A percentile compares a stretch with the other conserved stretches of the same genome.
Evolutionary conservation across 192 early-diverging fungal species (phyloP).

Genomic region (Backusella australiensis): DNA sequence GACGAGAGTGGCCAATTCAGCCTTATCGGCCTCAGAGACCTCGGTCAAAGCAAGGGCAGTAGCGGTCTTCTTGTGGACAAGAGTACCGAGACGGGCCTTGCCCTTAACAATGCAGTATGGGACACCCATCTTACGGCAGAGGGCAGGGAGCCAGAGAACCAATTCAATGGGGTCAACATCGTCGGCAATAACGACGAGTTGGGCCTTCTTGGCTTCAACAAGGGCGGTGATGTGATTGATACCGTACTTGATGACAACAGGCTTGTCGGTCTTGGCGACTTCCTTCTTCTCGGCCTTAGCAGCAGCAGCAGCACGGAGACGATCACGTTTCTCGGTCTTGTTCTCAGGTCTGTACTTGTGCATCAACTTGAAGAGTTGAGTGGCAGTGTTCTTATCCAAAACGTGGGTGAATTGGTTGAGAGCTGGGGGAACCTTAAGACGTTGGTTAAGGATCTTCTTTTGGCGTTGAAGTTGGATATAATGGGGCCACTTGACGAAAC

Average conservation of each 20-base stretch:
- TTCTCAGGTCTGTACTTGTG: constrained; percentile 99
- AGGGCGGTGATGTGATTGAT: constrained; percentile 99
- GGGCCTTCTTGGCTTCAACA: constrained; percentile 98
- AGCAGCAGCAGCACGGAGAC: constrained; percentile 85
- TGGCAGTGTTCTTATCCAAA: constrained; percentile 98
- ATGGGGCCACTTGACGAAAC: constrained; percentile 99
- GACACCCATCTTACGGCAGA: constrained; percentile 99
- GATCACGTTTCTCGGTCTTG: constrained; percentile 93
- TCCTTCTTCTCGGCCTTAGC: constrained; percentile 88
- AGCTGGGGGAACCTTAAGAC: constrained; percentile 99
- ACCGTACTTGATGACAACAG: constrained; percentile 96
- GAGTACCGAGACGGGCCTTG: constrained; percentile 97
- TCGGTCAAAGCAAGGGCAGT: constrained; percentile 95
- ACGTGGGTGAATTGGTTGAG: constrained; percentile 99
- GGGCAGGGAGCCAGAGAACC: constrained; percentile 97
- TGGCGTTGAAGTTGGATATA: constrained; percentile 99
- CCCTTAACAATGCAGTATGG: constrained; percentile 99
- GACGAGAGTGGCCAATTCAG: constrained; percentile 81
- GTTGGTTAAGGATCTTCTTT: constrained; percentile 94
- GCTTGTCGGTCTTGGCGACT: constrained; percentile 85
- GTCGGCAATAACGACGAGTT: constrained; percentile 98
- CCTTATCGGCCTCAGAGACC: constrained; percentile 94
- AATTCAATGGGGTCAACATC: constrained; percentile 99
- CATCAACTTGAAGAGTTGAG: constrained; percentile 96
- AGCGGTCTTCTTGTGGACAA: constrained; percentile 99